phyloP scores from a whole-genome alignment of 2,329 filamentous ascomycete genomes.

The Aureobasidium sp. region DNA sequence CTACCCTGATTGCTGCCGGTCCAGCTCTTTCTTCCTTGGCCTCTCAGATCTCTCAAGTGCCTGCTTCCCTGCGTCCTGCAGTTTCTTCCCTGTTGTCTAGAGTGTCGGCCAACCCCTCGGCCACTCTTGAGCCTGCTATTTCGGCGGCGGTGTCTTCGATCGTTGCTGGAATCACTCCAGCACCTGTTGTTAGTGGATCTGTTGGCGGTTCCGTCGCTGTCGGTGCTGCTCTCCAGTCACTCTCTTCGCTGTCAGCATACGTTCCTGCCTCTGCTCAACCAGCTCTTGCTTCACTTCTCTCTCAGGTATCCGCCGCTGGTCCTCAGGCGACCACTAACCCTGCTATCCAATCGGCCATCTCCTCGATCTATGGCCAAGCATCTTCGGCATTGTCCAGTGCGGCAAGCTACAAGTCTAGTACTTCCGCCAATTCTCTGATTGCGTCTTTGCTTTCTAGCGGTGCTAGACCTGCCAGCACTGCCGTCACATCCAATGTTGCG shows the following conservation, averaged over 20 bases:
- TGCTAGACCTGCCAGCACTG: not conserved
- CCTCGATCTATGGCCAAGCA: not conserved
- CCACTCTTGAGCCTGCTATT: not conserved
- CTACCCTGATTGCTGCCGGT: not conserved
- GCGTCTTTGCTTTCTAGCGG: not conserved
- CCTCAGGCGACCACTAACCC: not conserved
- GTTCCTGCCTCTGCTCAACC: not conserved
- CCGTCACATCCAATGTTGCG: not conserved
- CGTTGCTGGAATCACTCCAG: not conserved
- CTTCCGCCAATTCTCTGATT: not conserved
- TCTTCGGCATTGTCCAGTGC: not conserved
- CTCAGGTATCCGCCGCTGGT: not conserved
- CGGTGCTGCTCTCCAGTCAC: not conserved
- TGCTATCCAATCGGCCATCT: not conserved
- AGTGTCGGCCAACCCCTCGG: not conserved
- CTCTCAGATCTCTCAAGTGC: not conserved
- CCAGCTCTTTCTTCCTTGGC: not conserved
- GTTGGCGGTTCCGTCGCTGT: not conserved
- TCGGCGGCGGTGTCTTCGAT: not conserved
- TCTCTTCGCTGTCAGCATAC: not conserved
- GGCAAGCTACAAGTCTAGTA: not conserved
- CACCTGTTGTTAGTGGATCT: not conserved
- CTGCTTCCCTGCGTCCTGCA: not conserved
- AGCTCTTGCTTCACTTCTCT: not conserved
- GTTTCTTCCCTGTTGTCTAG: not conserved